phyloP scores from a whole-genome alignment of 176 grass and related monocot genomes.

The Bonia amplexicaulis region DNA sequence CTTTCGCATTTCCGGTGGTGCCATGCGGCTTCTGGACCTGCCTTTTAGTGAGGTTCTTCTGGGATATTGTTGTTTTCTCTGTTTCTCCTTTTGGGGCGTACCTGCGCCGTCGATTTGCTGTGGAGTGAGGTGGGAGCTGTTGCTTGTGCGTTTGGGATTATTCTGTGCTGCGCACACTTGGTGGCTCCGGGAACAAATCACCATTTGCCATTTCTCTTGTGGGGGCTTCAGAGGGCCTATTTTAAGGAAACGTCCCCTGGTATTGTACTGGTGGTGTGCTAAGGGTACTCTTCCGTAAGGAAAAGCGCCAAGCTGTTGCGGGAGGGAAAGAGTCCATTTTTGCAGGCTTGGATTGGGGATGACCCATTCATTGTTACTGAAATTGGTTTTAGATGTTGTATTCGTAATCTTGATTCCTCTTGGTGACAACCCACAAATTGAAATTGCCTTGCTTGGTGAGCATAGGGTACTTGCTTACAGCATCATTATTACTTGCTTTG shows the following conservation, averaged over 20 bases:
- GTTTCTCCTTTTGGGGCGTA: conserved; percentile 38
- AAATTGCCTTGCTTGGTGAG: conserved; percentile 15
- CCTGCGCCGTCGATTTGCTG: conserved; percentile 38
- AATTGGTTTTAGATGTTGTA: background rate
- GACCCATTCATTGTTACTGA: background rate
- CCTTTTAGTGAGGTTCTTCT: conserved; percentile 26
- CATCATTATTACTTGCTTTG: conserved; percentile 1
- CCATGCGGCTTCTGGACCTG: conserved; percentile 37
- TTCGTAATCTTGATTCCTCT: background rate
- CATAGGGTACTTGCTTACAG: background rate
- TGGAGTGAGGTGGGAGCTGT: conserved; percentile 30
- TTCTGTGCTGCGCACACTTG: conserved; percentile 52
- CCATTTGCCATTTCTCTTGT: conserved; percentile 30
- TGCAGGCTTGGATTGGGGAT: background rate
- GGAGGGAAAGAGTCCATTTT: background rate
- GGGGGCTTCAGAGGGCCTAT: conserved; percentile 20
- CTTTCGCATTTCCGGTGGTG: conserved; percentile 54
- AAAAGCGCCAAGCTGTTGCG: conserved; percentile 7
- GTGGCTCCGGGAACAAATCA: conserved; percentile 34
- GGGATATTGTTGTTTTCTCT: conserved; percentile 39
- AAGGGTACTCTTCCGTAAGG: conserved; percentile 4
- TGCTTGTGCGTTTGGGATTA: conserved; percentile 51
- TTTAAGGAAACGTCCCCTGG: conserved; percentile 34
- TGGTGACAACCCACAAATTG: background rate
- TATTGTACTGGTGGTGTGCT: conserved; percentile 11